Base-by-base conservation (phyloP, 2,329 filamentous ascomycete genomes). In the Alternaria sp. region DNA sequence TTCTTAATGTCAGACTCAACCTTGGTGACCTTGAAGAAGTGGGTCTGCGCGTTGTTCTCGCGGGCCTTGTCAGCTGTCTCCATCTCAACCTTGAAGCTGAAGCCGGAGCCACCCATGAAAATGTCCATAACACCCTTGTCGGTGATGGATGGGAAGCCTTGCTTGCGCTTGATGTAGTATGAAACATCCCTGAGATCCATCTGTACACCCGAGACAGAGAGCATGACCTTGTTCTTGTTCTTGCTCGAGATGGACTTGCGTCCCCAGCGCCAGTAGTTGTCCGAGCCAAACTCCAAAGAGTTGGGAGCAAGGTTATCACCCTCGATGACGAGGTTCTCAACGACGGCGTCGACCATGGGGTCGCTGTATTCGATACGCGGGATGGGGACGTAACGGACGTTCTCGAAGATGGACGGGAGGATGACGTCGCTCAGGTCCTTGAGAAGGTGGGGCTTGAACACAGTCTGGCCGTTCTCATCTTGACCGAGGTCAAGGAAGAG, bases 291-390 rank as follows among this genome's bases (percentile, higher is more conserved):
- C 80, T 99, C 95, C 43, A 97, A 81, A 6, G 95, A 86, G 73
- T 99, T 99, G 67, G 96, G 96, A 82, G 94, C 93, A 72, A 99
- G 89, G 82, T 99, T 99, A 84, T 98, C 94, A 69, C 93, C 94
- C 83, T 99, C 96, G 56, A 99, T 87, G 49, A 97, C 91, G 11
- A 99, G 84, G 80, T 99, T 99, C 84, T 99, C 96, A 47, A 99
- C 88, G 52, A 98, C 88, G 52, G 91, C 91, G 80, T 99, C 96
- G 55, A 97, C 85, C 85, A 90, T 89, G 3, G 87, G 86, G 72
- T 98, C 96, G 1, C 89, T 91, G 76, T 93, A 96, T 83, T 99
- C 96, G 64, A 99, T 97, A 59, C 96, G 91, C 21, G 96, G 96
- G 54, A 99, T 88, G 5, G 96, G 93, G 13, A 99, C 87, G 80